Conservation (phyloP, 345 rosid genomes). For the Lepidium didymum region DNA sequence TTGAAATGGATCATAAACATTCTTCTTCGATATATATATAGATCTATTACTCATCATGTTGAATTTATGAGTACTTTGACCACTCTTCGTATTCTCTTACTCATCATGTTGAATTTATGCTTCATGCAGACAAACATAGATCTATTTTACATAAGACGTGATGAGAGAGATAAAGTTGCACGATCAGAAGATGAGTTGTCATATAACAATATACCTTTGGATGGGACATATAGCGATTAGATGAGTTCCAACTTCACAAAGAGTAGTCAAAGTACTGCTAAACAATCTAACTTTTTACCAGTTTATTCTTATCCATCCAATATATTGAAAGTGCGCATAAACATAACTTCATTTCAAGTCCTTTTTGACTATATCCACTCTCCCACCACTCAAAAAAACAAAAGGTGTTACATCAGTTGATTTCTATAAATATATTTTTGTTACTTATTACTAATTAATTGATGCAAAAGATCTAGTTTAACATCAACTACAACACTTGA, state of each 20-base stretch:
- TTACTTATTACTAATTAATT: no score
- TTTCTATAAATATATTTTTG: no score
- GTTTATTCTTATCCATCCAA: conserved; percentile 27
- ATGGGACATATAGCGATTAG: conserved; percentile 25
- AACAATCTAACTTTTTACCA: conserved; percentile 21
- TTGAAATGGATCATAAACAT: neutral
- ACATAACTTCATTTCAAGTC: conserved; percentile 16
- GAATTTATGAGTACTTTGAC: no score
- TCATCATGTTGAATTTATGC: neutral
- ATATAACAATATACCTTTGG: conserved; percentile 4
- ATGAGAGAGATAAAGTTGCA: conserved; percentile 5
- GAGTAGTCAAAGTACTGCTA: conserved; percentile 22
- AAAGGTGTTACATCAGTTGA: no score
- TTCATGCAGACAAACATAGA: conserved; percentile 16
- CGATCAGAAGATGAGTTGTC: conserved; percentile 11
- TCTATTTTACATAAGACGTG: neutral
- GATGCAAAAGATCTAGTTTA: no score
- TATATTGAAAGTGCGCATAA: conserved; percentile 23
- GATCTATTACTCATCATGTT: no score
- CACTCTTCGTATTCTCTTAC: no score
- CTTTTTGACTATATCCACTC: conserved; percentile 32
- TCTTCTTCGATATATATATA: no score
- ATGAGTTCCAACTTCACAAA: conserved; percentile 9
- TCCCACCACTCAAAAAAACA: conserved; percentile 1
- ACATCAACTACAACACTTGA: no score